Base-by-base conservation (phyloP, 1,139 yeast species). In the Arxiozyma telluris region DNA sequence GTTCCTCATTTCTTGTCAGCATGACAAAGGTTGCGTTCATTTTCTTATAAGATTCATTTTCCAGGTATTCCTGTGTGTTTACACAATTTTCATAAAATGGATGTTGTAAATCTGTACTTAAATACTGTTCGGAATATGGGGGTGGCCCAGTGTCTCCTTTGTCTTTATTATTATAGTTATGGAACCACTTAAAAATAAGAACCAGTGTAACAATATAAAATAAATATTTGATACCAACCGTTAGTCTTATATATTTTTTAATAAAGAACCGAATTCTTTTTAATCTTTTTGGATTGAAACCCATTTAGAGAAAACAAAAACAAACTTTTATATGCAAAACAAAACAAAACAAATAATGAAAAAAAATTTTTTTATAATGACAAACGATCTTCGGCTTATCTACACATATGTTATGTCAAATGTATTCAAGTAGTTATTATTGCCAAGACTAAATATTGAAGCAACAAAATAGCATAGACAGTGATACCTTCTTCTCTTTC, bases 21-120 rank as follows among this genome's bases (percentile, higher is more conserved):
- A 89, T 83, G 17, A 90, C 88, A 60, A 90, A 78, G 0, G 91
- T 84, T 0, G 96, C 97, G 66, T 84, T 86, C 57, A 86, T 87
- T 49, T 59, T 62, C 42, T 45, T 43, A 50, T 64, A 63, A 77
- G 58, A 39, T 71, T 71, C 56, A 57, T 60, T 50, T 23, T 54
- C 71, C 74, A 17, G 73, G 72, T 54, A 65, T 18, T 44, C 53
- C 4, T 49, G 30, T 1, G 63, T 59, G 50, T 72, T 76, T 30
- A 74, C 60, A 62, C 87, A 82, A 0, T 87, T 87, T 25, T 71
- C 66, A 53, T 70, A 71, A 57, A 83, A 82, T 0, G 69, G 68
- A n/a, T 58, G 56, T 49, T 71, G 71, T 30, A 52, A 57, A 21
- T 52, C 50, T 27, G 63, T 54, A 25, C 55, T 50, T 18, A 60